Percentiles rank a stretch among this genome's conserved stretches.
These are phyloP conservation scores for Umbellularia californica DNA, from an alignment of 164 flowering plant genomes.

Conservation along the genomic window DNA sequence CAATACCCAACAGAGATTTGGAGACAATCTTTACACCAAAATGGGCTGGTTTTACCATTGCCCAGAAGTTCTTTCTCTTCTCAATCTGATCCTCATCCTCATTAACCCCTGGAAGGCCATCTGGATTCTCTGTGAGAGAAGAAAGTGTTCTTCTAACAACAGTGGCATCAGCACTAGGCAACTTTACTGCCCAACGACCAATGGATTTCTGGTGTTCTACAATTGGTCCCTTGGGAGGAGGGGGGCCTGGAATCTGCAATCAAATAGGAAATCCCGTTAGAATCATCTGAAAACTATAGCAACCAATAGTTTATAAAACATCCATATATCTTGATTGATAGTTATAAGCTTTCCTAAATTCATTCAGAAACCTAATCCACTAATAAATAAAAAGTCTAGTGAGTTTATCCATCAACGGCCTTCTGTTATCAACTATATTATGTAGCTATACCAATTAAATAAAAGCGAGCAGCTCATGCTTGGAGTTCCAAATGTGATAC, in stretches of 20 bases:
- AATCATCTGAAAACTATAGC: neutral
- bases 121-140: constrained; percentile 54
- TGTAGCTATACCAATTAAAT: too few species aligned
- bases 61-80: constrained; percentile 65
- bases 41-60: constrained; percentile 74
- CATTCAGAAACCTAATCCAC: too few species aligned
- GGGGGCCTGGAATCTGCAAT: constrained; percentile 81
- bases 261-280: neutral
- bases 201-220: constrained; percentile 68
- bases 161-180: constrained; percentile 80
- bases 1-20: constrained; percentile 53
- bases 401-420: too few species aligned
- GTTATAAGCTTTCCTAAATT: too few species aligned
- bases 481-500: too few species aligned
- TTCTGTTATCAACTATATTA: too few species aligned
- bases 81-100: constrained; percentile 51
- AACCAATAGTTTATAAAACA: neutral
- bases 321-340: too few species aligned
- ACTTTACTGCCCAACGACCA: constrained; percentile 78
- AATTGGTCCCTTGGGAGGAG: constrained; percentile 54
- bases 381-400: too few species aligned
- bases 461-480: too few species aligned
- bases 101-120: constrained; percentile 63
- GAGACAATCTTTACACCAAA: constrained; percentile 78
- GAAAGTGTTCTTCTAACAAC: constrained; percentile 79